Evolutionary conservation across 306 rosid species (phyloP), one percentile per base, ranked within the genome.

Genomic region (Pyrus betulifolia): DNA sequence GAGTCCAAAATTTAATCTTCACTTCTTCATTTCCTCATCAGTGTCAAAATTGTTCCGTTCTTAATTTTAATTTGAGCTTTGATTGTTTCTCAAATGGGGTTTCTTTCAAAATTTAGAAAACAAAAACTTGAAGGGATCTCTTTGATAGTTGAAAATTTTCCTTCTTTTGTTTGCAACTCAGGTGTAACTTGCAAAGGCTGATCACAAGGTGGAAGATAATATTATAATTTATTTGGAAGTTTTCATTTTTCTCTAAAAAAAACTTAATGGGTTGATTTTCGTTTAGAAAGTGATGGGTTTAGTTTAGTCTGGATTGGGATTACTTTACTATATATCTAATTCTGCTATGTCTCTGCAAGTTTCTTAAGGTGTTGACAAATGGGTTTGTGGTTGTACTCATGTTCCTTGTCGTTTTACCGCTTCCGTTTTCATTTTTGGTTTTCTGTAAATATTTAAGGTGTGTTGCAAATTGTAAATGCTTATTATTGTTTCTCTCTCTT

Each of bases 331-430:
- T 54, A 68, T 49, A 49, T 49, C 17, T 49, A 18, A 49, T 49
- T 76, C 46, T 72, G 67, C 69, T 76, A 51, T 30, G 38, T 79
- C 76, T 73, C 77, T 76, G 85, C 75, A 69, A 74, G 55, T 57
- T 69, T 73, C 72, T 14, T 60, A 51, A 61, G 80, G 65, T 70
- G 69, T 72, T 42, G 81, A 12, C 88, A 64, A 82, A 62, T 86
- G 79, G 72, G 13, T 76, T 67, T 69, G 60, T 80, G 51, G 76
- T 57, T 70, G 59, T 73, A 76, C 69, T 82, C 52, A 46, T 23
- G 70, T 75, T 79, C 74, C 23, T 74, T 81, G 78, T 77, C 71
- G 59, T 71, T 86, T 82, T 57, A 21, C 31, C 66, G 15, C 55
- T 49, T 49, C 8, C 18, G 21, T 17, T 49, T 45, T 23, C 25